A percentile compares a stretch with the other conserved stretches of the same genome.
Conservation (phyloP, 2,329 filamentous ascomycete genomes). For the Cryphonectria radicalis region DNA sequence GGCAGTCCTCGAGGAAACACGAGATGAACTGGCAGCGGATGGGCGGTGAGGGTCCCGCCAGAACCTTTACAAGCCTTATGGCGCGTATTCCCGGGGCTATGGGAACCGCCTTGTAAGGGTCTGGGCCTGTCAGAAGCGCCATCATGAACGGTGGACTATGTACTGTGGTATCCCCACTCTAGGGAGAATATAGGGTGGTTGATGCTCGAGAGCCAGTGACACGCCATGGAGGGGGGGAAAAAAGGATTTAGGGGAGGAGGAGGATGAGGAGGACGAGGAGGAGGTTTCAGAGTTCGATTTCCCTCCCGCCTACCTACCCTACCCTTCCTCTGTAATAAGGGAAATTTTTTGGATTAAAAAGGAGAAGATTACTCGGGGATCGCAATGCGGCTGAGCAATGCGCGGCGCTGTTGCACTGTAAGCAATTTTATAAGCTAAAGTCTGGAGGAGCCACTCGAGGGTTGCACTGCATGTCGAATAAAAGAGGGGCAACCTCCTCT, state of each 20-base stretch:
- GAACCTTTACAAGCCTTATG: constrained; percentile 1
- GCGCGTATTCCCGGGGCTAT: background rate
- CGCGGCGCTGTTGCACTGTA: background rate
- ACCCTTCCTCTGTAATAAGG: background rate
- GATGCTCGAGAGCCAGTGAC: background rate
- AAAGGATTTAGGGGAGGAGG: background rate
- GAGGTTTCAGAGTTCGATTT: background rate
- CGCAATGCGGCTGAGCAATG: background rate
- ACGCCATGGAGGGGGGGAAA: background rate
- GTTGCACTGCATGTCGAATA: background rate
- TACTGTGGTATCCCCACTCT: background rate
- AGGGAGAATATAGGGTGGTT: background rate
- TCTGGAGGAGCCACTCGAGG: background rate
- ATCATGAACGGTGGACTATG: background rate
- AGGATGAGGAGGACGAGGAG: background rate
- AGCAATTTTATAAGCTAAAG: background rate
- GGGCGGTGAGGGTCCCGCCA: background rate
- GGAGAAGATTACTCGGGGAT: background rate
- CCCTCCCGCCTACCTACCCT: too few relatives aligned
- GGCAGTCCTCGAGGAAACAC: constrained; percentile 8
- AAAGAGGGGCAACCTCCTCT: background rate
- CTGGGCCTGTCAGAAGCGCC: background rate
- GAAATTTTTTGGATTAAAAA: background rate
- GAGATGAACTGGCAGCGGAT: constrained; percentile 5
- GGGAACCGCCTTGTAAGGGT: constrained; percentile 5